Percentiles rank a stretch among this genome's conserved stretches.
Evolutionary conservation across 441 rosid genomes (phyloP).

Genomic region (Syzygium malaccense): DNA sequence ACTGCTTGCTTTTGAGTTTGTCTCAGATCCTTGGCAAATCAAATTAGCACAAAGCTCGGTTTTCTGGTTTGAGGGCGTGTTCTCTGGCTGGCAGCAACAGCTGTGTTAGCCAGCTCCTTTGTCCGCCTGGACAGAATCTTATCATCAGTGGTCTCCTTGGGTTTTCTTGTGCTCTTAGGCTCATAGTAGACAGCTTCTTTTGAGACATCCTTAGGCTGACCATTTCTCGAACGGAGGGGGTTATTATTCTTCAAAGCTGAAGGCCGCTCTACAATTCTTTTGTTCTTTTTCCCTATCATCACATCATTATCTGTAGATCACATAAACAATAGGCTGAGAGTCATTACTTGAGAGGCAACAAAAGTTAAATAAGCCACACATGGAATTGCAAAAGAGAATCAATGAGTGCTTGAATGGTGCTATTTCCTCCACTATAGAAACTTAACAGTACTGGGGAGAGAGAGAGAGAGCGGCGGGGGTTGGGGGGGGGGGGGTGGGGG

Average conservation of each 20-base stretch:
- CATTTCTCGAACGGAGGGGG: constrained; percentile 20
- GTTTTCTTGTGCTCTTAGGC: constrained; percentile 9
- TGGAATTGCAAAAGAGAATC: not conserved
- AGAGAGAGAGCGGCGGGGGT: not conserved
- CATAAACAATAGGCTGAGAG: not conserved
- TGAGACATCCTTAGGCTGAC: constrained; percentile 4
- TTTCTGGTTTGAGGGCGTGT: not conserved
- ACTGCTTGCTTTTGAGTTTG: not conserved
- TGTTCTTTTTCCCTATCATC: constrained; percentile 36
- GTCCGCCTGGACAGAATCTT: constrained; percentile 15
- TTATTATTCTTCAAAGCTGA: constrained; percentile 21
- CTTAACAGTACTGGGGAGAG: not conserved
- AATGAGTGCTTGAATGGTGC: not conserved
- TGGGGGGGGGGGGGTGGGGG: not conserved
- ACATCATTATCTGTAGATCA: constrained; percentile 43
- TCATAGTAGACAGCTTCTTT: constrained; percentile 2
- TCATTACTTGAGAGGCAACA: not conserved
- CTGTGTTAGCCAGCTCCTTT: constrained; percentile 9
- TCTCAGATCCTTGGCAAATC: not conserved
- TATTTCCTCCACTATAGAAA: not conserved
- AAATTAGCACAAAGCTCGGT: not conserved
- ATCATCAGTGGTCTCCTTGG: constrained; percentile 8
- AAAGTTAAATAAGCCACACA: not conserved
- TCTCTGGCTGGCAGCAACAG: not conserved
- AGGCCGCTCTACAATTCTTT: constrained; percentile 10